Base-by-base conservation (phyloP, 148 eudicot species). In the Hydrangea macrophylla region DNA sequence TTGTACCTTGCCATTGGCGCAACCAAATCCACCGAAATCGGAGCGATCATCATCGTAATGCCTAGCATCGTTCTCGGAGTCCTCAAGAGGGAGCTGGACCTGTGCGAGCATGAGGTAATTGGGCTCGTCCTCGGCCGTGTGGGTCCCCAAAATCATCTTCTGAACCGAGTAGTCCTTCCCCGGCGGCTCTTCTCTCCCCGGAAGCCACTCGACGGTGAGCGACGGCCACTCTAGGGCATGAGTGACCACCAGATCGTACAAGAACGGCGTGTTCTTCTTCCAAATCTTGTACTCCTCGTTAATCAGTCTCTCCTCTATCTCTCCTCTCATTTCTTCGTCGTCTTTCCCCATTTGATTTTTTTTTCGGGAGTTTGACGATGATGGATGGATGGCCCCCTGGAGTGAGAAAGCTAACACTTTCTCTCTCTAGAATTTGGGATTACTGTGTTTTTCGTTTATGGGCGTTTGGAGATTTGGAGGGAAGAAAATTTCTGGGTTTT, bases 161-260 rank as follows among this genome's bases (percentile, higher is more conserved):
- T 92, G 97, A 4, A 85, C 92, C 12, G 90, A 89, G 65, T 85
- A 85, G 69, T 89, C 96, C 80, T 89, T 89, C 66, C 96, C 97
- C 1, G 92, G 83, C 56, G 89, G 97, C 87, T 92, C 97, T 10
- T 83, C 86, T 54, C 86, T 70, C 55, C 75, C 87, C 13, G 87
- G 96, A 17, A 92, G 87, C 97, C 96, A 92, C 76, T 92, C 96
- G 26, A 92, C 97, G 42, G 97, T 92, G 66, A 92, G 90, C 0
- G 97, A 92, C 0, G 97, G 97, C 97, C 96, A 92, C 55, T 89
- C 96, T 5, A 92, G 89, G 30, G 92, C 96, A 33, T 89, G 96
- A 0, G 96, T 89, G 51, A 89, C 78, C 26, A 89, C 84, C 72
- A 92, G 69, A 82, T 92, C 97, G 73, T 92, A 92, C 27, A 92